A percentile compares a stretch with the other conserved stretches of the same genome.
phyloP scores from a whole-genome alignment of 495 filamentous ascomycete species.

The Penicillium coffeae region DNA sequence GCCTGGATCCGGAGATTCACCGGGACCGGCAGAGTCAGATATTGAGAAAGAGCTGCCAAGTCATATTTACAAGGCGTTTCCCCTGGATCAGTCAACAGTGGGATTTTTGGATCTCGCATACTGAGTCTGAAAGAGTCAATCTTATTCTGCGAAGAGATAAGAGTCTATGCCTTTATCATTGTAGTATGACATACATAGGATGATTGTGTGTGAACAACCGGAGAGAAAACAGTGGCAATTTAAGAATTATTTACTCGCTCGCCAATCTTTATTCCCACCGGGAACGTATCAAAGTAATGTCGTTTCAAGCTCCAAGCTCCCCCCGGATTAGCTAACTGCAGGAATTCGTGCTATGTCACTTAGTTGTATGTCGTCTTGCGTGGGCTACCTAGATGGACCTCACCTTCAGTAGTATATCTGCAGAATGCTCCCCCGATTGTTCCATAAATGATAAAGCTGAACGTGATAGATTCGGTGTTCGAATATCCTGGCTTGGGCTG shows the following conservation, averaged over 20 bases:
- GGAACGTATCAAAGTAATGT: constrained; percentile 5
- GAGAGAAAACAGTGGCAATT: too few relatives aligned
- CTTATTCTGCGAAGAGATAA: neutral
- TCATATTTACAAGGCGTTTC: neutral
- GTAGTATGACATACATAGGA: neutral
- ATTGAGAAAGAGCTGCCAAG: too few relatives aligned
- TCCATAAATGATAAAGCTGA: neutral
- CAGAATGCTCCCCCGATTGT: neutral
- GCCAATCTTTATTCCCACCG: constrained; percentile 2
- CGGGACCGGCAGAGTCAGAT: neutral
- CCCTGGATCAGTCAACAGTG: neutral
- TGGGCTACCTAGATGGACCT: neutral
- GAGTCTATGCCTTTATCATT: neutral
- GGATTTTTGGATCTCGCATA: neutral
- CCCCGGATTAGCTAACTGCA: constrained; percentile 2
- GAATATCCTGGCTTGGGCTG: neutral
- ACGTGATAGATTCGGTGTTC: neutral
- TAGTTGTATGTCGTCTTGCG: neutral
- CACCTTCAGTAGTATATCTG: neutral
- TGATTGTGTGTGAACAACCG: too few relatives aligned
- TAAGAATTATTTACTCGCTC: neutral
- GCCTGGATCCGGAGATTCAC: neutral
- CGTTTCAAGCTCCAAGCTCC: constrained; percentile 5
- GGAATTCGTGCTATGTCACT: constrained; percentile 3
- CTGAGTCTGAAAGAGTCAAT: neutral